phyloP scores from a whole-genome alignment of 2,329 filamentous ascomycete genomes.

The Epichloe brachyelytri region DNA sequence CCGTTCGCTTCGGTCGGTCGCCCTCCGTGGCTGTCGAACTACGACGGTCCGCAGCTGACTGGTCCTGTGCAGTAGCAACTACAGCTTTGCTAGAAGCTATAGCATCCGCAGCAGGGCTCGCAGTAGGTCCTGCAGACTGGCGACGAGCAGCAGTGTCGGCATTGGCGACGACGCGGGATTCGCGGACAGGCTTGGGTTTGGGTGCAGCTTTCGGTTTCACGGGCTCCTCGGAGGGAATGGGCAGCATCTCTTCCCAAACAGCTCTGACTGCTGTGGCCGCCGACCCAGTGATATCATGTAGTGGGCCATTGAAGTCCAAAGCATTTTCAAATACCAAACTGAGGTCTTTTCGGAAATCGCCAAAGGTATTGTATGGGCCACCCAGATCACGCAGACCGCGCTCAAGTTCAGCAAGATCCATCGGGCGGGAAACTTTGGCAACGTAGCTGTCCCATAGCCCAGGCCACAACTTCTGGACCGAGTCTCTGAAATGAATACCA shows the following conservation, averaged over 20 bases:
- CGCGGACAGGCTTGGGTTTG: conserved; percentile 24
- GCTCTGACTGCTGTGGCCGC: conserved; percentile 43
- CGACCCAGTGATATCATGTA: conserved; percentile 56
- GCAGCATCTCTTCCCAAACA: conserved; percentile 33
- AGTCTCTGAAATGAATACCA: conserved; percentile 60
- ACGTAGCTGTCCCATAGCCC: conserved; percentile 62
- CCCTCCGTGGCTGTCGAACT: conserved; percentile 67
- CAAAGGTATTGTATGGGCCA: conserved; percentile 49
- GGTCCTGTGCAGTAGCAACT: conserved; percentile 9
- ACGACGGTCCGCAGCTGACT: conserved; percentile 29
- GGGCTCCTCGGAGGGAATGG: conserved; percentile 38
- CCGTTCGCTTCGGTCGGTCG: conserved; percentile 78
- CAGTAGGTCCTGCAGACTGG: conserved; percentile 17
- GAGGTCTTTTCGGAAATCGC: conserved; percentile 62
- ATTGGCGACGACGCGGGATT: conserved; percentile 17
- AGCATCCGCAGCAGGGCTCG: conserved; percentile 15
- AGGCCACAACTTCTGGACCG: conserved; percentile 67
- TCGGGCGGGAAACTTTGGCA: conserved; percentile 58
- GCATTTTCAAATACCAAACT: conserved; percentile 70
- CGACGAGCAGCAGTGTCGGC: conserved; percentile 15
- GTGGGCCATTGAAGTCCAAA: conserved; percentile 65
- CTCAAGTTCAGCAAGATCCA: conserved; percentile 78
- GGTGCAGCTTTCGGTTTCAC: conserved; percentile 40
- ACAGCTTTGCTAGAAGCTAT: conserved; percentile 10
- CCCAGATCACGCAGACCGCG: conserved; percentile 57